Base-by-base conservation (phyloP, 179 eudicot species). In the Heliamphora pulchella region DNA sequence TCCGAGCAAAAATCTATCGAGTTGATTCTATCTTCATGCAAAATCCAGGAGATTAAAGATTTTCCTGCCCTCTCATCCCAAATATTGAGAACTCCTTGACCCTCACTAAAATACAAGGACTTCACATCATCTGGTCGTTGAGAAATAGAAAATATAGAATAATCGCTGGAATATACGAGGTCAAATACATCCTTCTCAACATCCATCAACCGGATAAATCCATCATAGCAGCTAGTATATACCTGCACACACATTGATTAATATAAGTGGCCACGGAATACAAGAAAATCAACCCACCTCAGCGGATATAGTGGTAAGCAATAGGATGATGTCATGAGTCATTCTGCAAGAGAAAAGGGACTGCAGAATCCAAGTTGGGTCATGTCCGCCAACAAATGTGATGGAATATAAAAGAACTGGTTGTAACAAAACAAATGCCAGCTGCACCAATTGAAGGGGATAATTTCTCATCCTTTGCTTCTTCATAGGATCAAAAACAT, bases 21-120 rank as follows among this genome's bases (percentile, higher is more conserved):
- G 81, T 95, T 95, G 82, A 95, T 90, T 83, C 94, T 88, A 8
- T 20, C 55, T 65, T 75, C 90, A 78, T 95, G 98, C 70, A 93
- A 78, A 70, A 67, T 51, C 92, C 91, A 89, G 0, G 90, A 82
- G 59, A 69, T 51, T 41, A 79, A 63, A 77, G 84, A 43, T 68
- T 88, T 84, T 66, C 93, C 95, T n/a, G 81, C 74, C 85, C 97
- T 89, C 53, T 55, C 82, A 84, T 95, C 98, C 89, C 89, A 91
- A 82, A 88, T 76, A 63, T 75, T 84, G 63, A 95, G 62, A 44
- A 31, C 81, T 74, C 97, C 97, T 43, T 58, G 76, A 44, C 93
- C 97, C 81, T 93, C 92, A 62, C 95, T 76, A 78, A 93, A 77
- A 84, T 87, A 95, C 55, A 92, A 68, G 83, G 90, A 84, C 79